Evolutionary conservation across 202 grass and related monocot genomes (phyloP).

Genomic region (Panicum virgatum): DNA sequence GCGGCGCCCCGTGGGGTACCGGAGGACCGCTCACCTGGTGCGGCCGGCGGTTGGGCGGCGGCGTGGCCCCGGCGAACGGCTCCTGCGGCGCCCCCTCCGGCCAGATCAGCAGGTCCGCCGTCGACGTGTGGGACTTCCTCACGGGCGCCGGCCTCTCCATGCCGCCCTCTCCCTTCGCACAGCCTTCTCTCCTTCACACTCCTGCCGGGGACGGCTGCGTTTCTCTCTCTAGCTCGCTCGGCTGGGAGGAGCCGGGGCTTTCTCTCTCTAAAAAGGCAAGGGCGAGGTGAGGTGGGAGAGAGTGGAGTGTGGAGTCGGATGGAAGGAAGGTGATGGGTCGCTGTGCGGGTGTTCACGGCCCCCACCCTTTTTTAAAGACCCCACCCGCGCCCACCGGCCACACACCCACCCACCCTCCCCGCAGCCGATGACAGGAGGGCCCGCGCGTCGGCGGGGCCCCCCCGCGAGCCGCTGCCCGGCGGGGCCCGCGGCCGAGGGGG

Average conservation of each 20-base stretch:
- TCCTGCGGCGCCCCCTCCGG: slow-evolving; percentile 59
- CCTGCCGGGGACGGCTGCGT: background rate
- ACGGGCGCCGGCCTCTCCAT: slow-evolving; percentile 91
- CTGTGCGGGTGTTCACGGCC: slow-evolving; percentile 31
- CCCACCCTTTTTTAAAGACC: slow-evolving; percentile 38
- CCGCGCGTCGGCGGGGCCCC: background rate
- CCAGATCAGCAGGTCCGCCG: slow-evolving; percentile 96
- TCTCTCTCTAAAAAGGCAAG: slow-evolving; percentile 58
- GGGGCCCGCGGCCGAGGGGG: background rate
- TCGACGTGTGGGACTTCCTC: slow-evolving; percentile 87
- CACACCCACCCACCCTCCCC: slow-evolving; percentile 8
- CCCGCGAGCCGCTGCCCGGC: background rate
- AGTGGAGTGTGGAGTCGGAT: slow-evolving; percentile 60
- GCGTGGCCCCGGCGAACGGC: slow-evolving; percentile 33
- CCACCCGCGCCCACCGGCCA: slow-evolving; percentile 19
- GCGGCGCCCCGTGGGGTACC: background rate
- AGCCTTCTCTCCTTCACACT: background rate
- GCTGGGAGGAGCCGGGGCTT: slow-evolving; percentile 7
- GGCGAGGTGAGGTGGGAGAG: background rate
- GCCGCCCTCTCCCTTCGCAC: background rate
- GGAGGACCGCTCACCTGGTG: slow-evolving; percentile 54
- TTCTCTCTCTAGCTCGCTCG: slow-evolving; percentile 32
- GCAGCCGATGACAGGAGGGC: background rate
- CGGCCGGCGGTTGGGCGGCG: slow-evolving; percentile 55
- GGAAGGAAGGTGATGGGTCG: slow-evolving; percentile 73